Evolutionary conservation across 2,329 filamentous ascomycete genomes (phyloP).

Genomic region (Monilinia vaccinii-corymbosi): DNA sequence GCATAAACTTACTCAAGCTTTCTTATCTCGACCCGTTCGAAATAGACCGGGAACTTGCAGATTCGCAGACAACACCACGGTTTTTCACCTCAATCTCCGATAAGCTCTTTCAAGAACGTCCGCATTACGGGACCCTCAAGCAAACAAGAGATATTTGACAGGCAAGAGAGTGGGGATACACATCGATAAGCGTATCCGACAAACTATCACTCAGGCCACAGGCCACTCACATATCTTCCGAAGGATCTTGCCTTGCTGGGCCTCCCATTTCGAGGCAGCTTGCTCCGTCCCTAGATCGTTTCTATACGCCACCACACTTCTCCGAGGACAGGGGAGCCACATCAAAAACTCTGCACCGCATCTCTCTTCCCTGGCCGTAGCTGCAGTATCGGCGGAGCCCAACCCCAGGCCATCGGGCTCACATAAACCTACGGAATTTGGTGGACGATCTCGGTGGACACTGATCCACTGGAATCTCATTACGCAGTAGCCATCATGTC

Average conservation of each 20-base stretch:
- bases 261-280: conserved; percentile 6
- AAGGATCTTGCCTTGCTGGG: neutral
- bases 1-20: neutral
- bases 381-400: conserved; percentile 22
- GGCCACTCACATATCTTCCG: conserved; percentile 1
- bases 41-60: conserved; percentile 7
- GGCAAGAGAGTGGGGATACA: conserved; percentile 6
- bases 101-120: conserved; percentile 6
- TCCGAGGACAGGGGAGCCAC: conserved; percentile 21
- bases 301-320: conserved; percentile 8
- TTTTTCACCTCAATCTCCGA: conserved; percentile 6
- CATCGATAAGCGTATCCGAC: conserved; percentile 3
- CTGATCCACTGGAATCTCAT: conserved; percentile 19
- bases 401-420: conserved; percentile 23
- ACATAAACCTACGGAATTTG: conserved; percentile 19
- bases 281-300: neutral
- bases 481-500: conserved; percentile 21
- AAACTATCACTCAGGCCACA: neutral
- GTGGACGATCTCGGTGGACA: conserved; percentile 6
- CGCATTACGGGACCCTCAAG: conserved; percentile 2
- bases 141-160: neutral
- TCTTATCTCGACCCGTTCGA: conserved; percentile 12
- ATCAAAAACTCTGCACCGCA: conserved; percentile 12
- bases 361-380: conserved; percentile 12
- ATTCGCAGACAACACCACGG: conserved; percentile 10